Conservation (phyloP, 176 grass and related monocot genomes). For the Hordeum marinum region DNA sequence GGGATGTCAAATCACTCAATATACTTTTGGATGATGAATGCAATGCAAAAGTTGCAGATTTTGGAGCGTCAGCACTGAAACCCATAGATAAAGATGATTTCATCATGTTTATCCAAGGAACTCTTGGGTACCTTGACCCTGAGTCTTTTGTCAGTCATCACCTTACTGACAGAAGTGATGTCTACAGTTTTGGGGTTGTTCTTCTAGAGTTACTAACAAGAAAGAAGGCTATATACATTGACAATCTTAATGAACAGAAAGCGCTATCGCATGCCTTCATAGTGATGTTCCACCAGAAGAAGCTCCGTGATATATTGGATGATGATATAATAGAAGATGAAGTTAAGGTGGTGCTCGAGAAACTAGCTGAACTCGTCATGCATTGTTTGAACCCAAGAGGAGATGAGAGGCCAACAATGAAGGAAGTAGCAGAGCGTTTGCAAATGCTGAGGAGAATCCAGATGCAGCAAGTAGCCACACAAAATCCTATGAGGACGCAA, state of each 20-base stretch:
- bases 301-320: conserved; percentile 12
- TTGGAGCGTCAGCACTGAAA: conserved; percentile 62
- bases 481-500: not conserved
- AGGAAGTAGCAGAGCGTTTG: conserved; percentile 14
- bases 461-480: not conserved
- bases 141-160: conserved; percentile 65
- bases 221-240: conserved; percentile 49
- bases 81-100: conserved; percentile 49
- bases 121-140: conserved; percentile 63
- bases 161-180: conserved; percentile 73
- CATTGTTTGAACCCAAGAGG: conserved; percentile 26
- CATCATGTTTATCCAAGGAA: conserved; percentile 69
- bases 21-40: conserved; percentile 47
- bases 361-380: conserved; percentile 22
- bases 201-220: conserved; percentile 71
- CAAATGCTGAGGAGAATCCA: not conserved
- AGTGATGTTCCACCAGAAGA: conserved; percentile 8
- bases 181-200: conserved; percentile 73
- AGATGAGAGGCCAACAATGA: conserved; percentile 16
- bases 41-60: conserved; percentile 57
- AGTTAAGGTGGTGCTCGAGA: conserved; percentile 12
- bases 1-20: conserved; percentile 58
- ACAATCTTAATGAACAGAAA: conserved; percentile 32
- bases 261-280: conserved; percentile 21
- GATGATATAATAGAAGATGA: conserved; percentile 18